Conservation (phyloP, 1,284 basidiomycete species). For the Pseudozyma hubeiensis region DNA sequence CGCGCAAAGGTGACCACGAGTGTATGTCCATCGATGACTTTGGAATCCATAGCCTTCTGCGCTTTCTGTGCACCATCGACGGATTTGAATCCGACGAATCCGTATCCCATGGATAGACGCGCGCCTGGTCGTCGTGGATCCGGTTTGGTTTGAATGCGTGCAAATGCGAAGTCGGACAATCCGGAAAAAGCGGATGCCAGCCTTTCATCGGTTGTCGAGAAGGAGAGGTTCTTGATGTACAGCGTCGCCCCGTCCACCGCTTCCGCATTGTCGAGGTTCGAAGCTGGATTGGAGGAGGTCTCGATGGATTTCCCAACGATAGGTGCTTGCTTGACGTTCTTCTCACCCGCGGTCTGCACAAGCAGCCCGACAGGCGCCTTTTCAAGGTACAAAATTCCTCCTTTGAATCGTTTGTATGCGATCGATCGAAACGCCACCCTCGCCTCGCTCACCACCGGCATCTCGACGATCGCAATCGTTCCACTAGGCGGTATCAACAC, state of each 20-base stretch:
- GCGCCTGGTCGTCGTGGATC: slow-evolving; percentile 73
- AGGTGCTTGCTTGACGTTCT: slow-evolving; percentile 46
- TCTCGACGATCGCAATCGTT: slow-evolving; percentile 93
- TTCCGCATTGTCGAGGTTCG: slow-evolving; percentile 37
- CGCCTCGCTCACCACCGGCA: slow-evolving; percentile 73
- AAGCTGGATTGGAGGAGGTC: slow-evolving; percentile 8
- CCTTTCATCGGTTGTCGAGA: slow-evolving; percentile 83
- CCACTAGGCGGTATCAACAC: slow-evolving; percentile 91
- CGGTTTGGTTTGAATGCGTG: slow-evolving; percentile 89
- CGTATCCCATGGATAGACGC: slow-evolving; percentile 89
- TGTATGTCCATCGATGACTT: slow-evolving; percentile 87
- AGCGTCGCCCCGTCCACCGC: slow-evolving; percentile 82
- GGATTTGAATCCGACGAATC: slow-evolving; percentile 91
- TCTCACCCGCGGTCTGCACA: slow-evolving; percentile 25
- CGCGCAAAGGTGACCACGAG: slow-evolving; percentile 88
- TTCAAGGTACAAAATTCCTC: slow-evolving; percentile 90
- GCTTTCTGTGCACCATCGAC: slow-evolving; percentile 80
- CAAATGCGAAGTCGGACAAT: slow-evolving; percentile 85
- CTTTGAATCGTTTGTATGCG: slow-evolving; percentile 88
- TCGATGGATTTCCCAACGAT: slow-evolving; percentile 48
- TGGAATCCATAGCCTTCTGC: slow-evolving; percentile 82
- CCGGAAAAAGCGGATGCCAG: slow-evolving; percentile 79
- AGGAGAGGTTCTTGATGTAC: slow-evolving; percentile 93
- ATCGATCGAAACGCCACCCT: slow-evolving; percentile 78
- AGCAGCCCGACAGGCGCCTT: slow-evolving; percentile 82